Conservation (phyloP, 768 basidiomycete genomes). For the Lentinus brumalis region DNA sequence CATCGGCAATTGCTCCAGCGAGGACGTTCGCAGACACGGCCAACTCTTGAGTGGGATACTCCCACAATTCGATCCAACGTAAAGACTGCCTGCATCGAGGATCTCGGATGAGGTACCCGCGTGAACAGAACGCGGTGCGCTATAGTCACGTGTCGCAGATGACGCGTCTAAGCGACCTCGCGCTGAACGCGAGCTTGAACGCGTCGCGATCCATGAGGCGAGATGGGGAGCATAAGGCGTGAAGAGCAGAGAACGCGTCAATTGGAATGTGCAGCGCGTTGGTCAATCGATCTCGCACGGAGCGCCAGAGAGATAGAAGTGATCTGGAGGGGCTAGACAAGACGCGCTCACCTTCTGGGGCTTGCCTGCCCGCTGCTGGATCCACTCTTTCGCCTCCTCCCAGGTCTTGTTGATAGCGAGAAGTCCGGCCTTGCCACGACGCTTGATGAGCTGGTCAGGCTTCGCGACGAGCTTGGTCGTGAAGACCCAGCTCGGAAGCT, state of each 20-base stretch:
- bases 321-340: neutral
- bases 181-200: slow-evolving; percentile 9
- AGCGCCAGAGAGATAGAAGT: neutral
- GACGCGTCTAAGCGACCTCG: slow-evolving; percentile 14
- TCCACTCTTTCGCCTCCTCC: slow-evolving; percentile 88
- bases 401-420: slow-evolving; percentile 92
- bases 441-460: slow-evolving; percentile 99
- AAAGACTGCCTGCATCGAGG: neutral
- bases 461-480: slow-evolving; percentile 90
- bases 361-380: slow-evolving; percentile 86
- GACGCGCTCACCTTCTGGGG: slow-evolving; percentile 72
- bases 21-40: no score
- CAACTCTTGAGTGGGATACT: neutral
- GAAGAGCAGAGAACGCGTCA: neutral
- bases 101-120: neutral
- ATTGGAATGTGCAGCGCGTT: neutral
- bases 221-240: neutral
- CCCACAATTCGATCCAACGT: neutral
- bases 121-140: neutral
- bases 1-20: no score
- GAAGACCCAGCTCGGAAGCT: slow-evolving; percentile 81
- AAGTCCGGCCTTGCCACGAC: slow-evolving; percentile 96
- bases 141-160: slow-evolving; percentile 12
- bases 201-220: slow-evolving; percentile 9
- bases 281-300: neutral